phyloP scores from a whole-genome alignment of 1,284 basidiomycete genomes.

The Austroboletus niveus region DNA sequence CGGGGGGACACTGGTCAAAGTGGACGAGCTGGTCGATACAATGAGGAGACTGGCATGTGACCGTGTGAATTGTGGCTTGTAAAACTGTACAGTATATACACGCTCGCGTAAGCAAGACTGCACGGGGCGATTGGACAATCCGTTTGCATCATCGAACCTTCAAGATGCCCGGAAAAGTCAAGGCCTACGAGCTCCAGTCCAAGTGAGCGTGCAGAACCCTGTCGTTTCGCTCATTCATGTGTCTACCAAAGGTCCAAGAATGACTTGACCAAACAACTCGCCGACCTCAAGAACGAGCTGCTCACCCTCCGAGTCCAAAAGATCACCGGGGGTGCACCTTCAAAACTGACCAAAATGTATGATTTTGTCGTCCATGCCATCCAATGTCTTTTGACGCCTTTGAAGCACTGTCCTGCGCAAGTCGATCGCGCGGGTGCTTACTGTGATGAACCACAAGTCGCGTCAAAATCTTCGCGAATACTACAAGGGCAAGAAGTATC shows the following conservation, averaged over 20 bases:
- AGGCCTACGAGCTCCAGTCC: constrained; percentile 97
- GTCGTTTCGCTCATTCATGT: background rate
- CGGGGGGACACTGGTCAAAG: constrained; percentile 71
- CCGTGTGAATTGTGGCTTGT: constrained; percentile 36
- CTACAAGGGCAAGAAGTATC: constrained; percentile 97
- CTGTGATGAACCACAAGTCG: constrained; percentile 98
- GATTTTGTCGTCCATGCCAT: constrained; percentile 30
- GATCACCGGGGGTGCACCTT: constrained; percentile 93
- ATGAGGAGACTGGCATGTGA: constrained; percentile 1
- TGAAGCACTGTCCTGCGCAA: constrained; percentile 94
- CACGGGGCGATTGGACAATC: constrained; percentile 2
- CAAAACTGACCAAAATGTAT: constrained; percentile 98
- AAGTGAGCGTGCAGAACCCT: constrained; percentile 65
- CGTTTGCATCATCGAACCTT: constrained; percentile 19
- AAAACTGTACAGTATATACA: constrained; percentile 35
- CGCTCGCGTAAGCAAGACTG: constrained; percentile 26
- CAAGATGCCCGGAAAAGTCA: constrained; percentile 87
- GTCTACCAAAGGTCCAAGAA: constrained; percentile 78
- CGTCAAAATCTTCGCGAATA: constrained; percentile 96
- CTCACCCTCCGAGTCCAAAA: constrained; percentile 94
- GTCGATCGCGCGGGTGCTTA: constrained; percentile 97
- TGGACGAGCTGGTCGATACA: constrained; percentile 60
- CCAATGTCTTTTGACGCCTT: constrained; percentile 1
- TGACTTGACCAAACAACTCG: constrained; percentile 94
- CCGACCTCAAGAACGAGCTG: constrained; percentile 96